A percentile compares a stretch with the other conserved stretches of the same genome.
phyloP scores from a whole-genome alignment of 2,329 filamentous ascomycete genomes.

The Fusarium goolgardi region DNA sequence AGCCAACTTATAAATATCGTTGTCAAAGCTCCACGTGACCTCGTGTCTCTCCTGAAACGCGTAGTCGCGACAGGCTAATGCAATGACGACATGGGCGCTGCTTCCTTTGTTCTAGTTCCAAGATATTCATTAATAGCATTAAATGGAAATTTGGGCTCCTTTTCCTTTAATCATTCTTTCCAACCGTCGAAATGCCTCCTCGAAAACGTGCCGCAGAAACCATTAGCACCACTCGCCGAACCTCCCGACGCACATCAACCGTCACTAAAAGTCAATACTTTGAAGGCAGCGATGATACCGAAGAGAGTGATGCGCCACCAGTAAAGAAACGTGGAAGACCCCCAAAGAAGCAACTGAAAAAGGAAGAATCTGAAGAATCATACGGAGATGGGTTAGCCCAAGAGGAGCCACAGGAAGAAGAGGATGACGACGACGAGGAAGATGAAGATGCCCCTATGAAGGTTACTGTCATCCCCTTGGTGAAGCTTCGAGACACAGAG shows the following conservation, averaged over 20 bases:
- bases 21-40: slow-evolving; percentile 41
- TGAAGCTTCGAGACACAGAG: slow-evolving; percentile 51
- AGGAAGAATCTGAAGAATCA: slow-evolving; percentile 45
- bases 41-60: slow-evolving; percentile 42
- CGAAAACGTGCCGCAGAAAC: slow-evolving; percentile 54
- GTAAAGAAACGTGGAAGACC: slow-evolving; percentile 48
- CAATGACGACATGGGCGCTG: slow-evolving; percentile 44
- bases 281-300: slow-evolving; percentile 49
- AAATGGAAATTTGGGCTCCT: slow-evolving; percentile 2
- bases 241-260: slow-evolving; percentile 59
- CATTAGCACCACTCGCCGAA: slow-evolving; percentile 54
- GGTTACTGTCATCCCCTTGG: slow-evolving; percentile 52
- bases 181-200: slow-evolving; percentile 50
- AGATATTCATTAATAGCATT: background rate
- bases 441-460: slow-evolving; percentile 54
- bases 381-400: slow-evolving; percentile 43
- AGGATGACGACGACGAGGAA: slow-evolving; percentile 50
- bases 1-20: background rate
- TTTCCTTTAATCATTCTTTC: background rate
- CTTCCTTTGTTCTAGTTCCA: slow-evolving; percentile 3
- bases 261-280: slow-evolving; percentile 66
- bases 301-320: slow-evolving; percentile 43
- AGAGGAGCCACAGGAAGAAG: slow-evolving; percentile 46
- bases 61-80: slow-evolving; percentile 35
- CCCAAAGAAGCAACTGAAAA: slow-evolving; percentile 38